A percentile compares a stretch with the other conserved stretches of the same genome.
Conservation (phyloP, 257 asterid species). For the Primulina huaijiensis region DNA sequence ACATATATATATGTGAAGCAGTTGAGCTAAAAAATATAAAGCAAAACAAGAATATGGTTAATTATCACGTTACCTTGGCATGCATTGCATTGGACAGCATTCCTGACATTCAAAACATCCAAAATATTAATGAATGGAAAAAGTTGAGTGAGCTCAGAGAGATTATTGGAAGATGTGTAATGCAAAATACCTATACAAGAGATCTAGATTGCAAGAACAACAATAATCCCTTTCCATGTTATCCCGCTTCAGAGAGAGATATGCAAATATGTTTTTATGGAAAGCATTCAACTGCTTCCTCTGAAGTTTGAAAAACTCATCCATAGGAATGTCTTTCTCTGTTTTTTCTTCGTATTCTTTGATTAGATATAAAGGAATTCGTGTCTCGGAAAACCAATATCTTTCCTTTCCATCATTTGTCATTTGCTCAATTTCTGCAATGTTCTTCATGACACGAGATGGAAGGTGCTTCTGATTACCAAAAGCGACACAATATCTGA, state of each 20-base stretch:
- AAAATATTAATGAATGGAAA: conserved; percentile 25
- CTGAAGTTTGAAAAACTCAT: conserved; percentile 41
- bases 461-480: conserved; percentile 82
- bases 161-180: conserved; percentile 10
- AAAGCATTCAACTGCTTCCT: conserved; percentile 42
- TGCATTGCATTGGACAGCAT: conserved; percentile 58
- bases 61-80: conserved; percentile 62
- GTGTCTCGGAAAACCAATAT: conserved; percentile 76
- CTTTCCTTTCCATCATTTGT: conserved; percentile 53
- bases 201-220: conserved; percentile 54
- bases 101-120: conserved; percentile 44
- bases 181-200: conserved; percentile 53
- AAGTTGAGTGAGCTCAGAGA: conserved; percentile 8
- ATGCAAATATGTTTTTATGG: conserved; percentile 44
- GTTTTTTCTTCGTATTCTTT: conserved; percentile 65
- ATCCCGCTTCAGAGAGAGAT: conserved; percentile 55
- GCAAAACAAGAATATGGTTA: conserved; percentile 22
- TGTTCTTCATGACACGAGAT: conserved; percentile 70
- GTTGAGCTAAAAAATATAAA: not conserved
- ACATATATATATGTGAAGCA: not conserved
- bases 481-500: conserved; percentile 64
- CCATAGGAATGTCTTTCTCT: conserved; percentile 35
- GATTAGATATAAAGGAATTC: conserved; percentile 69
- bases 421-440: conserved; percentile 52
- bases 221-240: conserved; percentile 39